Evolutionary conservation across 768 basidiomycete genomes (phyloP).

Genomic region (Leccinum subtestaceum): DNA sequence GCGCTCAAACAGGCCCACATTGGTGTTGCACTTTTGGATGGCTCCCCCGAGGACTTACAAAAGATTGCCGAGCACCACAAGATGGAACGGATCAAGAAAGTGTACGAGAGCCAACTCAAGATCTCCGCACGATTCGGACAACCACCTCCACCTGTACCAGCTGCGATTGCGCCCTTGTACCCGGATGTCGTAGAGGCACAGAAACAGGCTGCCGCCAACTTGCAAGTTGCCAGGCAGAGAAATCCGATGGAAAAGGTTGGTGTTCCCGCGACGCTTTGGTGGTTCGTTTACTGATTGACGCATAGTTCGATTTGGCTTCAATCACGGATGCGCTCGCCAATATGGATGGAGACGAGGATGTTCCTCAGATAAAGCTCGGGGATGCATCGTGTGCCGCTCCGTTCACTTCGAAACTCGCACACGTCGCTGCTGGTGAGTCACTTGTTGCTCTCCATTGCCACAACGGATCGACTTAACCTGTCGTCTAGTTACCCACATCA

Average conservation of each 20-base stretch:
- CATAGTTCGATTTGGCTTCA: conserved; percentile 69
- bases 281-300: conserved; percentile 11
- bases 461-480: neutral
- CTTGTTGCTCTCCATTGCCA: neutral
- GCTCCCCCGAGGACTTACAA: conserved; percentile 85
- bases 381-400: conserved; percentile 98
- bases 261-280: conserved; percentile 1
- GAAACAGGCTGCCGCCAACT: conserved; percentile 67
- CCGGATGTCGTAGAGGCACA: conserved; percentile 92
- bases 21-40: conserved; percentile 89
- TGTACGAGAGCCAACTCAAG: conserved; percentile 93
- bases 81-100: conserved; percentile 89
- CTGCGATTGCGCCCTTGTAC: conserved; percentile 80
- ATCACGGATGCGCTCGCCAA: conserved; percentile 87
- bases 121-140: conserved; percentile 89
- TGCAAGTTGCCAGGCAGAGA: conserved; percentile 62
- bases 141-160: conserved; percentile 90
- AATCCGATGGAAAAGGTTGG: conserved; percentile 91
- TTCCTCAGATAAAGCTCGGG: conserved; percentile 98
- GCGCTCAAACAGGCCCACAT: conserved; percentile 98
- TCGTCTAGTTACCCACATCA: conserved; percentile 87
- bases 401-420: conserved; percentile 97
- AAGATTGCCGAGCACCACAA: conserved; percentile 92
- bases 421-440: conserved; percentile 88
- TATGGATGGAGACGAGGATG: conserved; percentile 92